Base-by-base conservation (phyloP, 306 rosid genomes). In the Argentina anserina region DNA sequence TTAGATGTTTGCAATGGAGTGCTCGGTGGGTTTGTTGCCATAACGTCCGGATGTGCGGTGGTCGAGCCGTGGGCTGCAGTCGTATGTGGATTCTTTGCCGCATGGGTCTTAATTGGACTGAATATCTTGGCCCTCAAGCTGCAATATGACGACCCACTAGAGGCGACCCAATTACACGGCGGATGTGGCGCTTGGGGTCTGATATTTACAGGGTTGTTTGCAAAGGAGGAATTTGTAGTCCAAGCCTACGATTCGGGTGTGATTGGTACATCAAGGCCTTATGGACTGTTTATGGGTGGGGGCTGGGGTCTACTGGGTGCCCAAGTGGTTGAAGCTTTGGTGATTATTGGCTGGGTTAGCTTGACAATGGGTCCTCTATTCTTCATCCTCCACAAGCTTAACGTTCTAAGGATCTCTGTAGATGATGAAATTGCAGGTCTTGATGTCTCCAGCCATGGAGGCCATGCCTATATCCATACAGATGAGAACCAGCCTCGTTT, bases 11-110 rank as follows among this genome's bases (percentile, higher is more conserved):
- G 92, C 82, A 87, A 87, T 61, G 97, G 97, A 20, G 87, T 91
- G 73, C 83, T 91, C 39, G 97, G 89, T 18, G 95, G 95, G 50
- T 82, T 91, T 74, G 97, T 91, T 0, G 92, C 95, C 2, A 87
- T 91, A 28, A 91, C 97, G 1, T 91, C 92, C 0, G 95, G 97
- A 5, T 88, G 95, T 70, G 82, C 90, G 0, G 92, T 91, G n/a
- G 97, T 91, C 0, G 95, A 87, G 62, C 91, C 95, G 18, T 91
- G 91, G 97, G 89, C 92, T 0, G 88, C 90, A 4, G 80, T 91
- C 13, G 71, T 87, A 1, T 87, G 96, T 0, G 92, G 97, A 43
- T 87, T 91, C 40, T 67, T 83, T 0, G 74, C 97, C 0, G 96
- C 88, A 15, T 86, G 91, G 84, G 88, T 89, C 2, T 33, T 89